Percentiles rank a stretch among this genome's conserved stretches.
phyloP scores from a whole-genome alignment of 73 alveolate genomes.

The Paramecium octaurelia region DNA sequence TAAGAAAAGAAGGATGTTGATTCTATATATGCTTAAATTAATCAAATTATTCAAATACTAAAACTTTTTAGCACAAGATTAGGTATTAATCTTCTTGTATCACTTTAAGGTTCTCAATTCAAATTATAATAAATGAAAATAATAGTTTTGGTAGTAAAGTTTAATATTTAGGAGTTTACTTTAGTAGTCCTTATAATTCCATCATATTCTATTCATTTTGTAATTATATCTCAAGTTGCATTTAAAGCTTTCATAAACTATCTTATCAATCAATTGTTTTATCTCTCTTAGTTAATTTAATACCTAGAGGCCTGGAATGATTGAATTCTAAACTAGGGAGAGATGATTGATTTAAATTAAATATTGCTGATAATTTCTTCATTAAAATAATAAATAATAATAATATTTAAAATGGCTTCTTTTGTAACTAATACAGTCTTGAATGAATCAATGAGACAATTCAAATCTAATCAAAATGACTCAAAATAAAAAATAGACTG shows the following conservation, averaged over 20 bases:
- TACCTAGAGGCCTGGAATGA: background rate
- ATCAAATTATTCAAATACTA: background rate
- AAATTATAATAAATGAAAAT: too few species aligned
- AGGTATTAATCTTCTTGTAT: background rate
- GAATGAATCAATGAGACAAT: background rate
- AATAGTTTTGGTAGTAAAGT: too few species aligned
- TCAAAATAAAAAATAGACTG: conserved; percentile 22
- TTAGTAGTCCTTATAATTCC: background rate
- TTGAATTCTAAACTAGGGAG: background rate
- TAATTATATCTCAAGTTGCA: too few species aligned
- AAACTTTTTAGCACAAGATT: too few species aligned
- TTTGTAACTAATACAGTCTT: background rate
- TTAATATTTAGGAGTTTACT: background rate
- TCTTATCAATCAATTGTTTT: background rate
- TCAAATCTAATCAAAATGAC: background rate
- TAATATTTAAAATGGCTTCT: background rate
- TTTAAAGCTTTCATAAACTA: background rate
- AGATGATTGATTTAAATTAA: background rate
- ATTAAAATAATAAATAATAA: background rate
- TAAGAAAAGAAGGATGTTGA: too few species aligned
- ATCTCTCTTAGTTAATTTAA: background rate
- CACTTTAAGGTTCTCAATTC: background rate
- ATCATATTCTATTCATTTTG: background rate
- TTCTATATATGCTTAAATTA: too few species aligned
- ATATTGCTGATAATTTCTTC: background rate